phyloP scores from a whole-genome alignment of 495 filamentous ascomycete species.

The Podospora australis region DNA sequence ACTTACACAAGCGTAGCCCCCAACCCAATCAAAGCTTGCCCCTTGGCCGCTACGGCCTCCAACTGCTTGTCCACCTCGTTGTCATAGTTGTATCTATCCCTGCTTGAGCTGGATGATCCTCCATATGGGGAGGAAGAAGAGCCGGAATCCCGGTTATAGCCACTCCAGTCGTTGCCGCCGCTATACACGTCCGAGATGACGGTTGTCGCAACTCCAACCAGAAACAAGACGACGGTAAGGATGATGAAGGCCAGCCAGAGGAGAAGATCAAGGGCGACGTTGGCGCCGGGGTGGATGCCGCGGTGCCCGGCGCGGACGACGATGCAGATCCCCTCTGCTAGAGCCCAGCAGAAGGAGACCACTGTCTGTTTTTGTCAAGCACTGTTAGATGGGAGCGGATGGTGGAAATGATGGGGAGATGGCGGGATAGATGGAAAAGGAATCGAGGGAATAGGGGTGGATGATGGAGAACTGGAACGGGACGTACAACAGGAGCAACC shows the following conservation, averaged over 20 bases:
- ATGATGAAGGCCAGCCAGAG: slow-evolving; percentile 8
- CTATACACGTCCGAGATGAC: not conserved
- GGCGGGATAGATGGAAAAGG: too few relatives aligned
- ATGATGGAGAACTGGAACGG: too few relatives aligned
- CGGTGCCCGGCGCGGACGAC: slow-evolving; percentile 8
- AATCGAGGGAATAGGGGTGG: too few relatives aligned
- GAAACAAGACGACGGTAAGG: too few relatives aligned
- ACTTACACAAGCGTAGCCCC: not conserved
- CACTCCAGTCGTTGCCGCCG: not conserved
- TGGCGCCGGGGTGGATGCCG: slow-evolving; percentile 15
- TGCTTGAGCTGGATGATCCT: not conserved
- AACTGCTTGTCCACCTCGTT: not conserved
- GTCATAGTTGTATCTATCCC: not conserved
- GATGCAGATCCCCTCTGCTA: slow-evolving; percentile 11
- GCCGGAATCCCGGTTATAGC: not conserved
- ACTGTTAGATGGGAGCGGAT: not conserved
- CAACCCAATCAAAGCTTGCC: not conserved
- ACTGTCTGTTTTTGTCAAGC: slow-evolving; percentile 2
- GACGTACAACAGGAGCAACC: not conserved
- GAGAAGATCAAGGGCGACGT: slow-evolving; percentile 14
- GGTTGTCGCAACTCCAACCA: too few relatives aligned
- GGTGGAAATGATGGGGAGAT: not conserved
- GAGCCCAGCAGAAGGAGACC: slow-evolving; percentile 5
- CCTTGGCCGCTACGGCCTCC: not conserved
- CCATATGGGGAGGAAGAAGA: not conserved